Conservation (phyloP, 306 rosid genomes). For the Myrica gale region DNA sequence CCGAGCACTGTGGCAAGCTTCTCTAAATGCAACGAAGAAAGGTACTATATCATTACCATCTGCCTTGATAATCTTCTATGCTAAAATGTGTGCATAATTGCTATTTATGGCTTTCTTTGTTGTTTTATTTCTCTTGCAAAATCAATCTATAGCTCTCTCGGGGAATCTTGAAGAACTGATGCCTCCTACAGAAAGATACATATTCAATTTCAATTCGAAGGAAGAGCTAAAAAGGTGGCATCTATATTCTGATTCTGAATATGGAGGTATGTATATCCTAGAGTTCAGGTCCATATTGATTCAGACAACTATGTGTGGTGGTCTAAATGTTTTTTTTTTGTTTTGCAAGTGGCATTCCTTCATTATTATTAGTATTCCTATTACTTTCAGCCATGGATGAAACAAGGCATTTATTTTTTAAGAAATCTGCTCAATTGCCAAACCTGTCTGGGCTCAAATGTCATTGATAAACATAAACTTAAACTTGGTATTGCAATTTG, state of each 20-base stretch:
- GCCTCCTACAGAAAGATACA: conserved; percentile 79
- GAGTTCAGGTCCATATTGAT: background rate
- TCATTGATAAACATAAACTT: background rate
- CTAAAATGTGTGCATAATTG: background rate
- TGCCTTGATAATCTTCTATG: too few relatives aligned
- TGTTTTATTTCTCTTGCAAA: conserved; percentile 15
- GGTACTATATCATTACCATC: conserved; percentile 35
- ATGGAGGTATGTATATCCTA: conserved; percentile 54
- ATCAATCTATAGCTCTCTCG: conserved; percentile 46
- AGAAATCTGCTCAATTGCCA: background rate
- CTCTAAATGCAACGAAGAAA: conserved; percentile 73
- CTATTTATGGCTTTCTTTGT: background rate
- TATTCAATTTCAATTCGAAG: conserved; percentile 78
- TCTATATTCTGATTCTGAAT: conserved; percentile 89
- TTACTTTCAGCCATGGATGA: background rate
- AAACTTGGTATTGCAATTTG: background rate
- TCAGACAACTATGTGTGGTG: background rate
- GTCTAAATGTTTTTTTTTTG: background rate
- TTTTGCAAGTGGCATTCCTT: background rate
- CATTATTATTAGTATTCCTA: background rate
- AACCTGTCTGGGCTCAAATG: background rate
- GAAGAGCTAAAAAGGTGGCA: conserved; percentile 84
- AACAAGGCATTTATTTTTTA: background rate
- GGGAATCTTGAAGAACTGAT: conserved; percentile 79
- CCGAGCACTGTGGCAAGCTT: conserved; percentile 65